Percentiles rank a stretch among this genome's conserved stretches.
These are phyloP conservation scores for Flaveria trinervia DNA, from an alignment of 129 eudicot genomes.

Conservation along the genomic window DNA sequence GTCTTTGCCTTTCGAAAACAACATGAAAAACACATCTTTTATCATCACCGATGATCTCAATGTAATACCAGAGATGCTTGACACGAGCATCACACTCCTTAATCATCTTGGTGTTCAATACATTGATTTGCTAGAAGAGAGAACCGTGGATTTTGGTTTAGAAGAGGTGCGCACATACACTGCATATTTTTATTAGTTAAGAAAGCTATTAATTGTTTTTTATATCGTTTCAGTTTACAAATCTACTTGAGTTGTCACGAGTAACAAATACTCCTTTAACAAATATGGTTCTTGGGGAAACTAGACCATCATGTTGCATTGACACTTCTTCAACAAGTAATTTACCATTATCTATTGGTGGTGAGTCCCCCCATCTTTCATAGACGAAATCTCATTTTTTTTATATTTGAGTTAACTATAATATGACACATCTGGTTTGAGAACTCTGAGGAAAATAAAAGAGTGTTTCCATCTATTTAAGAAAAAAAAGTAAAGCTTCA, in stretches of 20 bases:
- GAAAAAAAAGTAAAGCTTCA: too few relatives aligned
- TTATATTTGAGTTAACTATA: too few relatives aligned
- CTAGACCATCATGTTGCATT: neutral
- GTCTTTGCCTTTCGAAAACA: slow-evolving; percentile 33
- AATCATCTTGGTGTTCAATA: slow-evolving; percentile 32
- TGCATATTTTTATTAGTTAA: neutral
- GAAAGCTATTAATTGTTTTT: neutral
- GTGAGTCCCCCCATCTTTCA: too few relatives aligned
- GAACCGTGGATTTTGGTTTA: slow-evolving; percentile 18
- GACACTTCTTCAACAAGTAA: neutral
- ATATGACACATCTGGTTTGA: too few relatives aligned
- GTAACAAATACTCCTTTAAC: slow-evolving; percentile 36
- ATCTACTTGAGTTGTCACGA: slow-evolving; percentile 35
- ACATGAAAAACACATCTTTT: slow-evolving; percentile 17
- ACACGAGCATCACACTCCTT: slow-evolving; percentile 30
- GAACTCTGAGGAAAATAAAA: too few relatives aligned
- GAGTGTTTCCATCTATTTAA: too few relatives aligned
- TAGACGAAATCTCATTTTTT: too few relatives aligned
- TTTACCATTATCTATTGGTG: neutral
- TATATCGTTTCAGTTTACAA: slow-evolving; percentile 31
- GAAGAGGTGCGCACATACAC: slow-evolving; percentile 27
- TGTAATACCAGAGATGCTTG: slow-evolving; percentile 21
- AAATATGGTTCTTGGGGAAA: slow-evolving; percentile 29
- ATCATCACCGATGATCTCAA: slow-evolving; percentile 35
- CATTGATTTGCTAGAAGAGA: slow-evolving; percentile 28